These are phyloP conservation scores for Pezicula neosporulosa DNA, from an alignment of 2,329 filamentous ascomycete species.

Conservation along the genomic window DNA sequence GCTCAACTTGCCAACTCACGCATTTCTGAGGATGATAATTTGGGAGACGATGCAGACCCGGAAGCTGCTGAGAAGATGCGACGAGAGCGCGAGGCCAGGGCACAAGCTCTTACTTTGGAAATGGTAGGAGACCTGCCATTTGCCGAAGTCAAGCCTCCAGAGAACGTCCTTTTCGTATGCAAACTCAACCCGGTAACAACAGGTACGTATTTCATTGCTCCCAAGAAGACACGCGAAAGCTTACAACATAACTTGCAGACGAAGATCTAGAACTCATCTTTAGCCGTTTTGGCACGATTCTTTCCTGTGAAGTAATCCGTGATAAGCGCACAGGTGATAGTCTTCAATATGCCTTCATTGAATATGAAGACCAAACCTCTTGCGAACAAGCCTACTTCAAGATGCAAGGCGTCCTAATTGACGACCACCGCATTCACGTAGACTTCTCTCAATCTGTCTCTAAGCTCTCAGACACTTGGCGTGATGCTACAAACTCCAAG, in stretches of 20 bases:
- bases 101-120: slow-evolving; percentile 91
- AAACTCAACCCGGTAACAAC: slow-evolving; percentile 96
- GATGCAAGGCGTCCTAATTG: slow-evolving; percentile 96
- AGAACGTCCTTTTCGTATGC: slow-evolving; percentile 97
- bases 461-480: slow-evolving; percentile 86
- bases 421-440: slow-evolving; percentile 95
- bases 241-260: slow-evolving; percentile 43
- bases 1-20: slow-evolving; percentile 88
- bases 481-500: slow-evolving; percentile 80
- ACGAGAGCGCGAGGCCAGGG: slow-evolving; percentile 84
- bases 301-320: slow-evolving; percentile 93
- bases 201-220: slow-evolving; percentile 31
- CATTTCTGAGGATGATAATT: slow-evolving; percentile 82
- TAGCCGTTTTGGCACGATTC: slow-evolving; percentile 89
- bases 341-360: slow-evolving; percentile 95
- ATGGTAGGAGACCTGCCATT: slow-evolving; percentile 98
- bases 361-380: slow-evolving; percentile 87
- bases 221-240: background rate
- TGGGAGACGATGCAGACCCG: slow-evolving; percentile 73
- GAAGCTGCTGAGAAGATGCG: slow-evolving; percentile 75
- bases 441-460: slow-evolving; percentile 96
- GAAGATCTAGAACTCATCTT: slow-evolving; percentile 95
- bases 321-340: slow-evolving; percentile 94
- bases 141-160: slow-evolving; percentile 93
- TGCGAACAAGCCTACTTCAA: slow-evolving; percentile 97